These are phyloP conservation scores for Leccinum subtestaceum DNA, from an alignment of 768 basidiomycete species.

Conservation along the genomic window DNA sequence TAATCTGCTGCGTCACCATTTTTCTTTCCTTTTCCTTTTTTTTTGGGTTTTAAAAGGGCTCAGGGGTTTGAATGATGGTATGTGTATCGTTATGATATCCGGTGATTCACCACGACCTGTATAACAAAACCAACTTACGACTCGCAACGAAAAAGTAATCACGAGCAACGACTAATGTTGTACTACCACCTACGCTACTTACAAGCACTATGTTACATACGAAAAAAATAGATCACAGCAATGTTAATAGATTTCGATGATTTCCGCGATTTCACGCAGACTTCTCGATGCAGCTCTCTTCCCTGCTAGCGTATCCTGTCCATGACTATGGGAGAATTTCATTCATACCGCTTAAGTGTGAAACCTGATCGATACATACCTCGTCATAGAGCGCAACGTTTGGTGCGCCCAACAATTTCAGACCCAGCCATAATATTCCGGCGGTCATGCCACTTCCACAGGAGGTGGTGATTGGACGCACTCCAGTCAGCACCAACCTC, in stretches of 20 bases:
- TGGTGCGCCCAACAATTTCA: constrained; percentile 64
- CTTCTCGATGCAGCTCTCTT: constrained; percentile 72
- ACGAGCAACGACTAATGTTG: constrained; percentile 25
- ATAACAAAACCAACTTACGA: constrained; percentile 16
- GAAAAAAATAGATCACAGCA: constrained; percentile 6
- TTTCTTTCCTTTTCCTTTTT: constrained; percentile 9
- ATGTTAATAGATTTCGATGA: constrained; percentile 6
- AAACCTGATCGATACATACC: constrained; percentile 44
- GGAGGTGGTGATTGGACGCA: constrained; percentile 61
- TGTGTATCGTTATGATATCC: constrained; percentile 21
- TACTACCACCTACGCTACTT: constrained; percentile 28
- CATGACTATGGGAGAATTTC: constrained; percentile 65
- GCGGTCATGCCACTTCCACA: constrained; percentile 99
- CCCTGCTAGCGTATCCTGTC: constrained; percentile 86
- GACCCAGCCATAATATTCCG: constrained; percentile 88
- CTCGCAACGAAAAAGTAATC: constrained; percentile 10
- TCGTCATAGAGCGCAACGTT: constrained; percentile 87
- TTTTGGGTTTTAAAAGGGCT: constrained; percentile 1
- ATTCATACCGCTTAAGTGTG: constrained; percentile 17
- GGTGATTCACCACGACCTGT: constrained; percentile 10
- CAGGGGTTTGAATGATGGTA: constrained; percentile 17
- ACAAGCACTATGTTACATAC: constrained; percentile 13
- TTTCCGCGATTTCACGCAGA: constrained; percentile 17
- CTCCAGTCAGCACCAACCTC: constrained; percentile 56
- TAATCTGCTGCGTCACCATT: constrained; percentile 9